Base-by-base conservation (phyloP, 805 yeast genomes). In the Schizosaccharomyces japonicus region DNA sequence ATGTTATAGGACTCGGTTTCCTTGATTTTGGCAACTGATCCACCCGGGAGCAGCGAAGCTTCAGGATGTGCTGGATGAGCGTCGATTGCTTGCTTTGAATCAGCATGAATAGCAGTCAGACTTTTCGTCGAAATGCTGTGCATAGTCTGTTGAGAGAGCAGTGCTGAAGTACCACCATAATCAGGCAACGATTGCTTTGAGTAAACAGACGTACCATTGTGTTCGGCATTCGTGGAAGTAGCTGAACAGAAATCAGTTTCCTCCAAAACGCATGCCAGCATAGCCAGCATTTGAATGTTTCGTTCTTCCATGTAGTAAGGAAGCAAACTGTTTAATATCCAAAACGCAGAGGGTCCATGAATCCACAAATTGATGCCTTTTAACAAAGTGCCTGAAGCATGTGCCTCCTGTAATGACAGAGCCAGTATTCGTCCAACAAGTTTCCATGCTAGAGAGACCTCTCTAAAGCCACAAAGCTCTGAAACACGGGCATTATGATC, bases 211-310 rank as follows among this genome's bases (percentile, higher is more conserved):
- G n/a, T n/a, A n/a, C n/a, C n/a, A n/a, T n/a, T n/a, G n/a, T n/a
- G n/a, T n/a, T n/a, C n/a, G n/a, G n/a, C n/a, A n/a, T n/a, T n/a
- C n/a, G n/a, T n/a, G n/a, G n/a, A n/a, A 32, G n/a, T 32, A 17
- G n/a, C 36, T 13, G 36, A 32, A 10, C 17, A 19, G 8, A 29
- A 33, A 6, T 42, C 47, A 10, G 52, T 50, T 55, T 67, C 80
- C 55, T 65, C 67, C 49, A 80, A 61, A 3, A 82, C 67, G 60
- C 94, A 81, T 3, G 87, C 72, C 53, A 84, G 60, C 83, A 81
- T 80, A 1, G 93, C 94, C 23, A 85, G 63, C 94, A 87, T 82
- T 59, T 87, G 95, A 26, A 82, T 61, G 55, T 87, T 78, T 1
- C 76, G 74, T 39, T 66, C 56, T 30, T 55, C 61, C 54, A 78